A percentile compares a stretch with the other conserved stretches of the same genome.
phyloP scores from a whole-genome alignment of 2,329 filamentous ascomycete species.

The Macrophomina phaseolina region DNA sequence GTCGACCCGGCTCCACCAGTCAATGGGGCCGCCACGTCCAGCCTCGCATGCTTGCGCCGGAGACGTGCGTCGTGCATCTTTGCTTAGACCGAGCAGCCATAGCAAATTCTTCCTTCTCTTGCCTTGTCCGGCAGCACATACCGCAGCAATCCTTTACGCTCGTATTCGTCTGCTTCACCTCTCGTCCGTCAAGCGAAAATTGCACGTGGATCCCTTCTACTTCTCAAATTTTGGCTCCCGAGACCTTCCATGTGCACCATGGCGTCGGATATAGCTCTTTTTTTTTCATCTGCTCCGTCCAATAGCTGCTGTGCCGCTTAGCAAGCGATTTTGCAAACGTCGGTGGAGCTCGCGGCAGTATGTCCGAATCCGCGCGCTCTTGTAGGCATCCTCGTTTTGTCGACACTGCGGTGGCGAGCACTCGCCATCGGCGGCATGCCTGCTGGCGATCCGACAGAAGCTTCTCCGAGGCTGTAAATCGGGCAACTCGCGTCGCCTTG shows the following conservation, averaged over 20 bases:
- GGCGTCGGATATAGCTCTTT: background rate
- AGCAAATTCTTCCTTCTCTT: background rate
- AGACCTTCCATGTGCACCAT: background rate
- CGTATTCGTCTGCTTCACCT: background rate
- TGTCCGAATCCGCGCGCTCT: background rate
- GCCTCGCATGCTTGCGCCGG: background rate
- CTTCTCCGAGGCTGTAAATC: background rate
- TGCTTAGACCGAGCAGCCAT: background rate
- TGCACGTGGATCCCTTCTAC: background rate
- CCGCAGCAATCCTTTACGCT: background rate
- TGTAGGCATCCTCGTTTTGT: background rate
- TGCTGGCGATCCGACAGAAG: background rate
- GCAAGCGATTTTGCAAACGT: background rate
- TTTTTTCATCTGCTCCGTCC: background rate
- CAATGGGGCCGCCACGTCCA: background rate
- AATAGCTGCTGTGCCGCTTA: slow-evolving; percentile 7
- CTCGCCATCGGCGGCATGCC: background rate
- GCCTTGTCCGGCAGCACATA: background rate
- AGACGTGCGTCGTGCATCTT: background rate
- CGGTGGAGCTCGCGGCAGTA: background rate
- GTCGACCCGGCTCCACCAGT: background rate
- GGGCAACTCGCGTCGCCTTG: background rate
- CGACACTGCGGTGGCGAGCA: background rate
- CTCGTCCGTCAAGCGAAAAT: background rate
- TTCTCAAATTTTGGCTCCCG: background rate